phyloP scores from a whole-genome alignment of 306 rosid genomes.

The Ceratonia siliqua region DNA sequence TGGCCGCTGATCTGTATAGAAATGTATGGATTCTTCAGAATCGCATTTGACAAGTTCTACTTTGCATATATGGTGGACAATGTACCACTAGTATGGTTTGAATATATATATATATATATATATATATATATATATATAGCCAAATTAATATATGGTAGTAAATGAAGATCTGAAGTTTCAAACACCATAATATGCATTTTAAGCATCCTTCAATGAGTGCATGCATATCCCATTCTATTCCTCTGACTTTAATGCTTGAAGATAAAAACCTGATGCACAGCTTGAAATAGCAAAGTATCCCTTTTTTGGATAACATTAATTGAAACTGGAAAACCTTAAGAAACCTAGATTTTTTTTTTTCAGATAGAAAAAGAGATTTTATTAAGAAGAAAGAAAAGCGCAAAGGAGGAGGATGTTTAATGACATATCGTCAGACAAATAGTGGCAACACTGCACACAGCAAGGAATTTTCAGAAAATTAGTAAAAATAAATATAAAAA shows the following conservation, averaged over 20 bases:
- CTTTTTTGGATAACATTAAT: not conserved
- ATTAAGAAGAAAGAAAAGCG: not conserved
- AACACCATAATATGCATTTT: slow-evolving; percentile 12
- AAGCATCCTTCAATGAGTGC: slow-evolving; percentile 22
- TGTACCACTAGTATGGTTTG: not conserved
- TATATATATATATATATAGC: too few relatives aligned
- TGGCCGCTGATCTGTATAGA: slow-evolving; percentile 1
- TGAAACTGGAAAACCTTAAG: not conserved
- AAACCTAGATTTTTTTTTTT: not conserved
- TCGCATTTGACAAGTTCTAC: not conserved
- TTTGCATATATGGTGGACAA: not conserved
- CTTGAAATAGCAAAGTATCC: not conserved
- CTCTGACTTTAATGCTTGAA: slow-evolving; percentile 2
- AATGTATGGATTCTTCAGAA: not conserved
- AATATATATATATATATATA: too few relatives aligned
- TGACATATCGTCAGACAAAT: not conserved
- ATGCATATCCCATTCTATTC: not conserved
- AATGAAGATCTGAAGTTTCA: slow-evolving; percentile 17
- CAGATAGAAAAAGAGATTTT: not conserved
- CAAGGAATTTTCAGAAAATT: slow-evolving; percentile 12
- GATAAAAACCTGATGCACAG: not conserved
- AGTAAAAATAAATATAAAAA: not conserved
- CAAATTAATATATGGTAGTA: slow-evolving; percentile 15
- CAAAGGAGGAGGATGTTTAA: slow-evolving; percentile 3
- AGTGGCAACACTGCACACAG: not conserved